These are phyloP conservation scores for Flaveria bidentis DNA, from an alignment of 129 eudicot species.

Conservation along the genomic window DNA sequence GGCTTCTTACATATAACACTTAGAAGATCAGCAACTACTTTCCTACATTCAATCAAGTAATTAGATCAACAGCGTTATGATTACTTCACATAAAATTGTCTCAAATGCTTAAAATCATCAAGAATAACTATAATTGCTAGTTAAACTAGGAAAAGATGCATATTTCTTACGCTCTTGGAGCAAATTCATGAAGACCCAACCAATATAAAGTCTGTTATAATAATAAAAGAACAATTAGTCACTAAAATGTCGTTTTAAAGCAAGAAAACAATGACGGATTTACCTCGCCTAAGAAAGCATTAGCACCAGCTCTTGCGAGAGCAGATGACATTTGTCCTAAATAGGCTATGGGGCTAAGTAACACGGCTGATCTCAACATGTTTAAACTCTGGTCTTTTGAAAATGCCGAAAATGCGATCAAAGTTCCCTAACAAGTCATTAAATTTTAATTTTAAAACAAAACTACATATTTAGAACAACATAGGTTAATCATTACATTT, in stretches of 20 bases:
- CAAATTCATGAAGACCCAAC: constrained; percentile 72
- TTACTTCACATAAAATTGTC: not conserved
- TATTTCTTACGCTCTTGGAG: constrained; percentile 74
- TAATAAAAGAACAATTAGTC: not conserved
- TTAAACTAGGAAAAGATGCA: not conserved
- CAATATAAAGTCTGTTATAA: constrained; percentile 55
- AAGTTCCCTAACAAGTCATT: constrained; percentile 65
- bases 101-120: not conserved
- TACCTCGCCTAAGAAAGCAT: constrained; percentile 72
- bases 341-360: constrained; percentile 85
- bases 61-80: not conserved
- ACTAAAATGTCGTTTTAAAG: not conserved
- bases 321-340: constrained; percentile 64
- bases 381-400: constrained; percentile 52
- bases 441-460: not conserved
- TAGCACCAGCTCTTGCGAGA: constrained; percentile 59
- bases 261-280: not conserved
- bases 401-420: constrained; percentile 80
- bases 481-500: not conserved
- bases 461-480: not conserved
- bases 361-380: constrained; percentile 74
- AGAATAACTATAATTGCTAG: not conserved
- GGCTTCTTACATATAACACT: constrained; percentile 55
- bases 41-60: constrained; percentile 32
- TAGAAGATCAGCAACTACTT: constrained; percentile 54